Evolutionary conservation across 306 rosid genomes (phyloP).

Genomic region (Cucumis melo): DNA sequence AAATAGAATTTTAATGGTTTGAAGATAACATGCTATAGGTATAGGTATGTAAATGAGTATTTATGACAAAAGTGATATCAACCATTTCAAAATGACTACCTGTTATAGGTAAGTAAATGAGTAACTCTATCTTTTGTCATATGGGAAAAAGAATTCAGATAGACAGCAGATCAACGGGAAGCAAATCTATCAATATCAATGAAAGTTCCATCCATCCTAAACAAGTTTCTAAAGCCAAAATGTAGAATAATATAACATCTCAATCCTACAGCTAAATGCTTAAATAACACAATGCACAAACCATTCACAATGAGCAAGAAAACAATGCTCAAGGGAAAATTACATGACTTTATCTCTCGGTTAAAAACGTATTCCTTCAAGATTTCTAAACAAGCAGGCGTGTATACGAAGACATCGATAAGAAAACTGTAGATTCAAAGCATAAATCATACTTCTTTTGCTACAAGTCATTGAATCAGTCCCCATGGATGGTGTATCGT

Average conservation of each 20-base stretch:
- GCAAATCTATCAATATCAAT: neutral
- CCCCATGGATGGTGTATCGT: conserved; percentile 64
- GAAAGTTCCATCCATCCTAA: neutral
- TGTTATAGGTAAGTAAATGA: neutral
- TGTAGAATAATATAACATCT: neutral
- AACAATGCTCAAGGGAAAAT: neutral
- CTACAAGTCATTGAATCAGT: conserved; percentile 16
- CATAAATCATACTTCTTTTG: neutral
- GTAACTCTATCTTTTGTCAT: neutral
- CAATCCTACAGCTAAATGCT: neutral
- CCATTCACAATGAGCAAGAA: neutral
- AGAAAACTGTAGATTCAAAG: neutral
- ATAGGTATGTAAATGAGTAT: too few relatives aligned
- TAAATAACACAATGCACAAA: neutral
- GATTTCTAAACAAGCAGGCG: neutral
- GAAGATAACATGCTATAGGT: too few relatives aligned
- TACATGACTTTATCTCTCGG: neutral
- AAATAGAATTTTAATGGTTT: too few relatives aligned
- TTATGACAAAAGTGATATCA: too few relatives aligned
- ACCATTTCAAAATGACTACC: too few relatives aligned
- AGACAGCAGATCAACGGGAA: neutral
- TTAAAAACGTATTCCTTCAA: neutral
- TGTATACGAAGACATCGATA: neutral
- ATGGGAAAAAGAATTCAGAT: neutral
- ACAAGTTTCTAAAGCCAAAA: neutral